These are phyloP conservation scores for Kluyveromyces siamensis DNA, from an alignment of 805 yeast species.

Conservation along the genomic window DNA sequence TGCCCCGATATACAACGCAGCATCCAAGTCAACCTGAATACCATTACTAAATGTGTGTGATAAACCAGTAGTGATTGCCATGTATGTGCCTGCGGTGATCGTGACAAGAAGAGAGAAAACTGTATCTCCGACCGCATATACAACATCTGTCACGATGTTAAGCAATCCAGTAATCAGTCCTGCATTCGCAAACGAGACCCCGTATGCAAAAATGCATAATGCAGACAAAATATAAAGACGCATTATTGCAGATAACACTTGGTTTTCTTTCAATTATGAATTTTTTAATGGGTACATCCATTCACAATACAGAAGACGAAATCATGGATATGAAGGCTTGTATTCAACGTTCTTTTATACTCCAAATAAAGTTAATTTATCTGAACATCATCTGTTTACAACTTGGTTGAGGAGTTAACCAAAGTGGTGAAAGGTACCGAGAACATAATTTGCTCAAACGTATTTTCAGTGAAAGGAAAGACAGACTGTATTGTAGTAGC, in stretches of 20 bases:
- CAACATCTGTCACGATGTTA: not conserved
- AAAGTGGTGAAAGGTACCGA: no score
- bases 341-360: no score
- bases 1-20: constrained; percentile 9
- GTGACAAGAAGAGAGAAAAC: constrained; percentile 2
- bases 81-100: constrained; percentile 4
- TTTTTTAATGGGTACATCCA: no score
- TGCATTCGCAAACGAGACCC: not conserved
- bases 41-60: constrained; percentile 3
- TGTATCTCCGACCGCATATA: constrained; percentile 1
- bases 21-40: constrained; percentile 3
- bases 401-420: no score
- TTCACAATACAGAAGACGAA: no score
- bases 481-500: no score
- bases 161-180: not conserved
- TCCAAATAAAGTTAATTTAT: no score
- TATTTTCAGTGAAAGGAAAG: no score
- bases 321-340: no score
- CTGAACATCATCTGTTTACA: no score
- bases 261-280: not conserved
- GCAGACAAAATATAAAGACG: not conserved
- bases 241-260: not conserved
- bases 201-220: not conserved
- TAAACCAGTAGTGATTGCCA: constrained; percentile 8
- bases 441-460: no score